Percentiles rank a stretch among this genome's conserved stretches.
Conservation (phyloP, 179 eudicot species). For the Spinacia oleracea region DNA sequence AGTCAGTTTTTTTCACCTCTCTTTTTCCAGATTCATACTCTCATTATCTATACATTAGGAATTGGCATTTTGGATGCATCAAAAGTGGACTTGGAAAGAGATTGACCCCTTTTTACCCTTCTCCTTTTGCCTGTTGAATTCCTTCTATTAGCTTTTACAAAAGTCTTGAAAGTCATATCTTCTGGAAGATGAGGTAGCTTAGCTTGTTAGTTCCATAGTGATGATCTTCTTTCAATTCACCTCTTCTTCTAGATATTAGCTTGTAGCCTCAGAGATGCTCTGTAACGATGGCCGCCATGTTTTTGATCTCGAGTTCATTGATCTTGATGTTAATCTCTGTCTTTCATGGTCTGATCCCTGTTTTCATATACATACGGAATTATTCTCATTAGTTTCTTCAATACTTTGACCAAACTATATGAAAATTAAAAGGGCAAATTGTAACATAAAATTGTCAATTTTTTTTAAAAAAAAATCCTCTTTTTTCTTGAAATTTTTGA, state of each 20-base stretch:
- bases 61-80: constrained; percentile 1
- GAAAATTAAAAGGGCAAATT: no score
- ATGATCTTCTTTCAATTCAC: background rate
- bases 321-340: constrained; percentile 45
- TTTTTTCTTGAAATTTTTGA: background rate
- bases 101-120: background rate
- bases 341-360: constrained; percentile 54
- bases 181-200: background rate
- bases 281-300: constrained; percentile 87
- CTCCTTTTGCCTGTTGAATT: background rate
- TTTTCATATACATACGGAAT: background rate
- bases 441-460: background rate
- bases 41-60: background rate
- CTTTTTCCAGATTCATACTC: constrained; percentile 5
- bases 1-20: background rate
- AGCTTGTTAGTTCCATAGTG: constrained; percentile 6
- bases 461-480: no score
- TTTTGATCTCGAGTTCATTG: constrained; percentile 51
- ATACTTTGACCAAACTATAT: background rate
- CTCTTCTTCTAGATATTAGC: constrained; percentile 24
- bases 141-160: background rate
- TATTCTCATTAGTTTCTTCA: background rate
- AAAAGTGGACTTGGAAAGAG: constrained; percentile 14
- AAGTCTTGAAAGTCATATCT: constrained; percentile 7
- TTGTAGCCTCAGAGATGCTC: constrained; percentile 74